Conservation (phyloP, 2,329 filamentous ascomycete species). For the Neocucurbitaria cava region DNA sequence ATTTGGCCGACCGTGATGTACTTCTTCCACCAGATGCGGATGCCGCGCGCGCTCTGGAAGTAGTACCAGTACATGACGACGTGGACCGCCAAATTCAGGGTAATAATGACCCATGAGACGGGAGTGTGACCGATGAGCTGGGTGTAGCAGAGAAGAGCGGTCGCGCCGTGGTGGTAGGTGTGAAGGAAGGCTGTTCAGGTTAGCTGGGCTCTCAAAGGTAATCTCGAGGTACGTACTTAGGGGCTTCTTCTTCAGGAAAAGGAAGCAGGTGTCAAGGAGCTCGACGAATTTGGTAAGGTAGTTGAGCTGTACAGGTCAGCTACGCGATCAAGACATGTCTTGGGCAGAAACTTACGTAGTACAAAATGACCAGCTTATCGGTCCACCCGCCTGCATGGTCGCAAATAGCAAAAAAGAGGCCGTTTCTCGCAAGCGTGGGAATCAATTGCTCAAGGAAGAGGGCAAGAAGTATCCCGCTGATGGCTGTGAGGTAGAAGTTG, state of each 20-base stretch:
- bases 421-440: constrained; percentile 78
- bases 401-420: constrained; percentile 91
- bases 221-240: constrained; percentile 66
- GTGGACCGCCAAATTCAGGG: constrained; percentile 90
- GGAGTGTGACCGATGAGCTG: constrained; percentile 92
- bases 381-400: constrained; percentile 86
- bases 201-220: constrained; percentile 18
- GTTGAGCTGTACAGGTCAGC: constrained; percentile 74
- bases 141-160: constrained; percentile 95
- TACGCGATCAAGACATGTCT: not conserved
- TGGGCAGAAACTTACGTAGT: constrained; percentile 79
- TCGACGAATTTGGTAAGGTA: constrained; percentile 99
- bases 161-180: constrained; percentile 98
- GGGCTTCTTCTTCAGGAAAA: constrained; percentile 99
- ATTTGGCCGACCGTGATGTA: constrained; percentile 99
- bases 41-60: constrained; percentile 96
- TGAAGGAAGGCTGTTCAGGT: constrained; percentile 78
- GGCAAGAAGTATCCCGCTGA: constrained; percentile 79
- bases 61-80: constrained; percentile 99
- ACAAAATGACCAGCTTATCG: constrained; percentile 87
- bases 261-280: constrained; percentile 92
- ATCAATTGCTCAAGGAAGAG: constrained; percentile 93
- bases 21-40: constrained; percentile 99
- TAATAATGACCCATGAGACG: constrained; percentile 94
- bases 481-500: constrained; percentile 90